phyloP scores from a whole-genome alignment of 2,329 filamentous ascomycete species.

The Exophiala calicioides region DNA sequence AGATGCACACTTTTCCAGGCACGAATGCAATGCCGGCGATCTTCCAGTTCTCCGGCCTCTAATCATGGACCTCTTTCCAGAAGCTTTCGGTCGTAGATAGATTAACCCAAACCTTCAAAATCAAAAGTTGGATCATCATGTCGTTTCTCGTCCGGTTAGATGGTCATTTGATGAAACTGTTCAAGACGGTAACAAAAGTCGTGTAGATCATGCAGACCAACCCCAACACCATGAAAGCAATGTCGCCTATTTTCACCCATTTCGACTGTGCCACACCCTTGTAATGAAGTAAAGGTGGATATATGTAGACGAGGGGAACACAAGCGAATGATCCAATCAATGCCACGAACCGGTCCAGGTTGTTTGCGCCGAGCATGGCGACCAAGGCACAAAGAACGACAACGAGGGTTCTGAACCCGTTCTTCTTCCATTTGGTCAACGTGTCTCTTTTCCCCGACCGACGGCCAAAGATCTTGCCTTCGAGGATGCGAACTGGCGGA shows the following conservation, averaged over 20 bases:
- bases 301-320: slow-evolving; percentile 75
- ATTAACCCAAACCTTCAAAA: too few relatives aligned
- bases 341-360: slow-evolving; percentile 73
- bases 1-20: too few relatives aligned
- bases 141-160: too few relatives aligned
- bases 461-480: slow-evolving; percentile 66
- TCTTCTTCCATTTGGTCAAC: slow-evolving; percentile 75
- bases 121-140: too few relatives aligned
- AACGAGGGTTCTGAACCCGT: slow-evolving; percentile 60
- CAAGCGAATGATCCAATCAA: slow-evolving; percentile 73
- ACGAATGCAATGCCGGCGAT: not conserved
- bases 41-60: not conserved
- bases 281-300: slow-evolving; percentile 71
- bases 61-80: too few relatives aligned
- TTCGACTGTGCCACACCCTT: slow-evolving; percentile 63
- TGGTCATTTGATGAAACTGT: slow-evolving; percentile 24
- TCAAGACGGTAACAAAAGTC: slow-evolving; percentile 60
- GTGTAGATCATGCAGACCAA: slow-evolving; percentile 70
- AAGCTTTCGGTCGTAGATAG: too few relatives aligned
- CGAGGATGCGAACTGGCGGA: slow-evolving; percentile 70
- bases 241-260: slow-evolving; percentile 59
- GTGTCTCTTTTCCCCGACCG: slow-evolving; percentile 66
- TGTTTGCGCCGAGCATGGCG: slow-evolving; percentile 64
- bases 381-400: slow-evolving; percentile 62
- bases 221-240: slow-evolving; percentile 64